Conservation (phyloP, 2,329 filamentous ascomycete species). For the Beauveria scarabaeidicola region DNA sequence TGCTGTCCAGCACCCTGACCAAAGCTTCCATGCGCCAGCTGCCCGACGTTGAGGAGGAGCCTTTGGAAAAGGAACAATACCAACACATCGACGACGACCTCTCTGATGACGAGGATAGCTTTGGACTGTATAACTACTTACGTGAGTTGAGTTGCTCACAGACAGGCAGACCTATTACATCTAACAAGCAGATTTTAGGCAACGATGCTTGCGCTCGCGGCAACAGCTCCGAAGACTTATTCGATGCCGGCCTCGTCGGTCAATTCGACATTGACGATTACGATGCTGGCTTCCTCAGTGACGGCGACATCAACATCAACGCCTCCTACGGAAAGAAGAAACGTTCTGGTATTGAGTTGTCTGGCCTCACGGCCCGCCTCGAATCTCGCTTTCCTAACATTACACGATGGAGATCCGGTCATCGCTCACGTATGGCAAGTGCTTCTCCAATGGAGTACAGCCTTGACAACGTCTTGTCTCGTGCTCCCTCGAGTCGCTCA, state of each 20-base stretch:
- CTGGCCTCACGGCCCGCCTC: constrained; percentile 56
- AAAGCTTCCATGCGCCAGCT: constrained; percentile 58
- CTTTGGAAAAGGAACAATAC: constrained; percentile 58
- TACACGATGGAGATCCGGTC: constrained; percentile 40
- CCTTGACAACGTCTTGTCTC: constrained; percentile 67
- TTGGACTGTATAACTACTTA: constrained; percentile 57
- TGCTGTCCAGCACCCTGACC: constrained; percentile 3
- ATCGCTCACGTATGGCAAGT: constrained; percentile 36
- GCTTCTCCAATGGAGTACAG: constrained; percentile 73
- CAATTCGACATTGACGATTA: constrained; percentile 47
- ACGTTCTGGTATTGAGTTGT: constrained; percentile 48
- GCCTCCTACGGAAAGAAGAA: constrained; percentile 43
- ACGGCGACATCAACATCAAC: constrained; percentile 45
- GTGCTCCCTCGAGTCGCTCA: constrained; percentile 64
- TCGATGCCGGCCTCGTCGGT: constrained; percentile 28
- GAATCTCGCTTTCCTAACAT: constrained; percentile 51
- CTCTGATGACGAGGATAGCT: constrained; percentile 20
- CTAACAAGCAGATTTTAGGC: constrained; percentile 33
- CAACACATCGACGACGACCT: constrained; percentile 40
- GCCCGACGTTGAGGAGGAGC: constrained; percentile 79
- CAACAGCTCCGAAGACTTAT: constrained; percentile 34
- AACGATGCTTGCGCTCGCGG: constrained; percentile 54
- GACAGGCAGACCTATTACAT: constrained; percentile 13
- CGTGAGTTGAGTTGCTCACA: constrained; percentile 47
- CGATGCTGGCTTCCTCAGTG: constrained; percentile 58